A percentile compares a stretch with the other conserved stretches of the same genome.
Conservation (phyloP, 2,329 filamentous ascomycete genomes). For the Magnaporthiopsis poae region DNA sequence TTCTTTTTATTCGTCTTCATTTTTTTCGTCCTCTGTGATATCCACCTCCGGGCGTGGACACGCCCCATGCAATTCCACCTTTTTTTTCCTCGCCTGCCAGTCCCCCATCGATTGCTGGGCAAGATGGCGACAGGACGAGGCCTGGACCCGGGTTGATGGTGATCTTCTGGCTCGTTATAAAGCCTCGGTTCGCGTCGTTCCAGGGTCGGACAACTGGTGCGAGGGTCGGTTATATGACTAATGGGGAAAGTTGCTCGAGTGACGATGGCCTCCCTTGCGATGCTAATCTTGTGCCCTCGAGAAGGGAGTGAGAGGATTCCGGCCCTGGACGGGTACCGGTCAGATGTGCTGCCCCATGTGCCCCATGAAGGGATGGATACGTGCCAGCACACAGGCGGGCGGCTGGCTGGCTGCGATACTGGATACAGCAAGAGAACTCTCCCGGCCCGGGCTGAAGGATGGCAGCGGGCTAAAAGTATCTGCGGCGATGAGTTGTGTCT, state of each 20-base stretch:
- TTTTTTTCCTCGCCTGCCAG: background rate
- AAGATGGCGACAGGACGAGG: background rate
- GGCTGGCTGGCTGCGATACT: background rate
- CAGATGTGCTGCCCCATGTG: background rate
- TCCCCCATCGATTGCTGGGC: background rate
- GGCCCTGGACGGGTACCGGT: background rate
- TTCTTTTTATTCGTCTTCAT: background rate
- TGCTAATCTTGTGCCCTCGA: background rate
- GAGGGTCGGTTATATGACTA: background rate
- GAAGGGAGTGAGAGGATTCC: background rate
- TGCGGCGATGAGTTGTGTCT: background rate
- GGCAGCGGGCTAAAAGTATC: background rate
- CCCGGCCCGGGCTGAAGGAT: background rate
- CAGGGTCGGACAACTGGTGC: background rate
- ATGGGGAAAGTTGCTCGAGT: background rate
- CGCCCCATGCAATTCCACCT: background rate
- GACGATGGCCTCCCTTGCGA: background rate
- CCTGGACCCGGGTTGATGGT: background rate
- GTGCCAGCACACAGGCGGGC: background rate
- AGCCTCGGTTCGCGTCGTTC: background rate
- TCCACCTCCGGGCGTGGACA: background rate
- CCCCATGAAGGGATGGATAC: background rate
- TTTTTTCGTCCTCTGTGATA: background rate
- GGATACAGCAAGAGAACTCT: background rate
- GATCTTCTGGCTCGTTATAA: background rate